A percentile compares a stretch with the other conserved stretches of the same genome.
Conservation (phyloP, 805 yeast genomes). For the Nakazawaea ernobii region DNA sequence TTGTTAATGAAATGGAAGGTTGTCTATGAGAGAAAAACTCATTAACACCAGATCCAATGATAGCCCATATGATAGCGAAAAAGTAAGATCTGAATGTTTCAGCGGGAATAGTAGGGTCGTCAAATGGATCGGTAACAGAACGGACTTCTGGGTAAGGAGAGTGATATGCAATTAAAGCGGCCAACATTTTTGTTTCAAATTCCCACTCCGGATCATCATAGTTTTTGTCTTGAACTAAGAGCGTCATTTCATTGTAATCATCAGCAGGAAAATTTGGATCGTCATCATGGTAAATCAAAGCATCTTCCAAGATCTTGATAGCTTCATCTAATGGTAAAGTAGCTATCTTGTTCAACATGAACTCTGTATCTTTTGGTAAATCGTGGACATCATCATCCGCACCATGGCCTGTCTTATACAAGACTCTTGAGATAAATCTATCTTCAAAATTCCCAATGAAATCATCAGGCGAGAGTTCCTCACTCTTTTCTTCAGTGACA, state of each 20-base stretch:
- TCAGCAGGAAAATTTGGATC: constrained; percentile 41
- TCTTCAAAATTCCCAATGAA: constrained; percentile 6
- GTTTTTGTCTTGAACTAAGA: constrained; percentile 12
- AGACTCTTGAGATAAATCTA: neutral
- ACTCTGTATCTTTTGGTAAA: constrained; percentile 17
- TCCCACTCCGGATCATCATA: constrained; percentile 19
- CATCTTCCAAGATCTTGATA: constrained; percentile 30
- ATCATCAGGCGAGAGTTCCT: neutral
- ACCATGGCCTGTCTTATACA: constrained; percentile 8
- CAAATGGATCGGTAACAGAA: constrained; percentile 53
- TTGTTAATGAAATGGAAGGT: constrained; percentile 38
- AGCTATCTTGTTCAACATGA: constrained; percentile 35
- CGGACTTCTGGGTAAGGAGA: constrained; percentile 65
- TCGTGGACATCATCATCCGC: constrained; percentile 6
- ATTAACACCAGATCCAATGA: constrained; percentile 48
- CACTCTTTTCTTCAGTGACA: neutral
- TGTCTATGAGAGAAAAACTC: constrained; percentile 52
- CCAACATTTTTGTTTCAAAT: constrained; percentile 27
- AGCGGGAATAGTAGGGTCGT: constrained; percentile 42
- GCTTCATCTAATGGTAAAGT: constrained; percentile 32
- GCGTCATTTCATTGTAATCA: constrained; percentile 28
- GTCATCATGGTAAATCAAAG: constrained; percentile 34
- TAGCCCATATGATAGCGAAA: constrained; percentile 45
- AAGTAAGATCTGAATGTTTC: constrained; percentile 54
- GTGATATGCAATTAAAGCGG: constrained; percentile 24